Conservation (phyloP, 2,329 filamentous ascomycete species). For the Ophidiomyces ophidiicola region DNA sequence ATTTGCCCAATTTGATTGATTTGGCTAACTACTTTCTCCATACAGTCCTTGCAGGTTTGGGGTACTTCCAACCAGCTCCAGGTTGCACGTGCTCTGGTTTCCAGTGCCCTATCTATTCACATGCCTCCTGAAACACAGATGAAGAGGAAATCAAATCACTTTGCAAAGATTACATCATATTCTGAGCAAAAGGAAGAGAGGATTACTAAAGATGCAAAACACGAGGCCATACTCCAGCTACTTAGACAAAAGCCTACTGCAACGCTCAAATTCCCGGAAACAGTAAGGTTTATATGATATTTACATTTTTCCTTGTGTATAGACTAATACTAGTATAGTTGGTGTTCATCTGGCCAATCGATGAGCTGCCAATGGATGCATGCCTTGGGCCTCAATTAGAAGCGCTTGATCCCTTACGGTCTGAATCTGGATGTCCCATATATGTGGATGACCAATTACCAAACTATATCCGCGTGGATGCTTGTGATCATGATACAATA, state of each 20-base stretch:
- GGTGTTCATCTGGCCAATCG: slow-evolving; percentile 36
- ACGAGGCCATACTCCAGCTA: slow-evolving; percentile 18
- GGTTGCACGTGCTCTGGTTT: slow-evolving; percentile 17
- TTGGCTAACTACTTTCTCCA: background rate
- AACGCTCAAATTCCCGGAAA: slow-evolving; percentile 18
- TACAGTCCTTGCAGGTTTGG: slow-evolving; percentile 21
- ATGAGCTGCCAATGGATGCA: slow-evolving; percentile 31
- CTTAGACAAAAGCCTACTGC: slow-evolving; percentile 21
- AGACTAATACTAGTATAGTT: slow-evolving; percentile 19
- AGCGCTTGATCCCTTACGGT: slow-evolving; percentile 35
- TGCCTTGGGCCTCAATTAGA: slow-evolving; percentile 34
- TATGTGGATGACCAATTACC: slow-evolving; percentile 24
- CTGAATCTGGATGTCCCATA: slow-evolving; percentile 31
- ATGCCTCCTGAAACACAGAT: slow-evolving; percentile 2
- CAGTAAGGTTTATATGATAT: slow-evolving; percentile 16
- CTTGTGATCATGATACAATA: slow-evolving; percentile 24
- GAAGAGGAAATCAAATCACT: slow-evolving; percentile 18
- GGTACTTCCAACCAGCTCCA: slow-evolving; percentile 19
- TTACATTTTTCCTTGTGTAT: slow-evolving; percentile 3
- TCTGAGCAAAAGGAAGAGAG: slow-evolving; percentile 20
- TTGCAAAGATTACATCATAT: slow-evolving; percentile 20
- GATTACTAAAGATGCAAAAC: slow-evolving; percentile 18
- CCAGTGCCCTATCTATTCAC: slow-evolving; percentile 15
- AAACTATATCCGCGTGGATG: slow-evolving; percentile 25
- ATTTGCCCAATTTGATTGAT: background rate